phyloP scores from a whole-genome alignment of 352 stramenopile genomes.

The Globisporangium cederbergense region DNA sequence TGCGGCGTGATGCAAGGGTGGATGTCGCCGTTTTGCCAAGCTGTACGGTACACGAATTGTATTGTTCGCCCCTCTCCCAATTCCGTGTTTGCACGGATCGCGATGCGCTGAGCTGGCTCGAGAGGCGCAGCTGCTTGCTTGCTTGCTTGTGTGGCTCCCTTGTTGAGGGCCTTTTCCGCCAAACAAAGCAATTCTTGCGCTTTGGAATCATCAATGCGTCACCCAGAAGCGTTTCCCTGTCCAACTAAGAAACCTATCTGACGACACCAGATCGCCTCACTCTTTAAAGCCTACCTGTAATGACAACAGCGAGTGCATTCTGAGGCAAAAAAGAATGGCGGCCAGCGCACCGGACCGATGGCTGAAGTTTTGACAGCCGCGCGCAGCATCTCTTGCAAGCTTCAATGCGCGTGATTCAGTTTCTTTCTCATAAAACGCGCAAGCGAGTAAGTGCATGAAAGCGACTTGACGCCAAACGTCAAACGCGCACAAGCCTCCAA shows the following conservation, averaged over 20 bases:
- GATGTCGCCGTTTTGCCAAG: not conserved
- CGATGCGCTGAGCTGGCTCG: not conserved
- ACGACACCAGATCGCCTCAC: not conserved
- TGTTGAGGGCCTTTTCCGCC: not conserved
- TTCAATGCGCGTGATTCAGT: constrained; percentile 1
- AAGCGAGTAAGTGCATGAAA: not conserved
- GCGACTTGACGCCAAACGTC: not conserved
- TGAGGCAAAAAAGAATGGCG: not conserved
- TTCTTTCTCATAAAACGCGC: constrained; percentile 5
- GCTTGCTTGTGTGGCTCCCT: not conserved
- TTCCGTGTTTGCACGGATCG: constrained; percentile 1
- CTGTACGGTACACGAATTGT: not conserved
- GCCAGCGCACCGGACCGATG: not conserved
- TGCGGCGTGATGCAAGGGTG: too few species aligned
- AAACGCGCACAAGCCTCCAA: not conserved
- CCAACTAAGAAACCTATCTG: not conserved
- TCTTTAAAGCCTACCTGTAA: not conserved
- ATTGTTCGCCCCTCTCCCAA: not conserved
- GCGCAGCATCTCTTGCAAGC: constrained; percentile 9
- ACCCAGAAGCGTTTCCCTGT: constrained; percentile 1
- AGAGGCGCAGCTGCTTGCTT: not conserved
- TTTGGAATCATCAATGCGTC: too few species aligned
- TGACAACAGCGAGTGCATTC: not conserved
- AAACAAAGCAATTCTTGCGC: not conserved
- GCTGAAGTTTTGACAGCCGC: constrained; percentile 10